A percentile compares a stretch with the other conserved stretches of the same genome.
Conservation (phyloP, 2,329 filamentous ascomycete genomes). For the Colletotrichum ledebouriae region DNA sequence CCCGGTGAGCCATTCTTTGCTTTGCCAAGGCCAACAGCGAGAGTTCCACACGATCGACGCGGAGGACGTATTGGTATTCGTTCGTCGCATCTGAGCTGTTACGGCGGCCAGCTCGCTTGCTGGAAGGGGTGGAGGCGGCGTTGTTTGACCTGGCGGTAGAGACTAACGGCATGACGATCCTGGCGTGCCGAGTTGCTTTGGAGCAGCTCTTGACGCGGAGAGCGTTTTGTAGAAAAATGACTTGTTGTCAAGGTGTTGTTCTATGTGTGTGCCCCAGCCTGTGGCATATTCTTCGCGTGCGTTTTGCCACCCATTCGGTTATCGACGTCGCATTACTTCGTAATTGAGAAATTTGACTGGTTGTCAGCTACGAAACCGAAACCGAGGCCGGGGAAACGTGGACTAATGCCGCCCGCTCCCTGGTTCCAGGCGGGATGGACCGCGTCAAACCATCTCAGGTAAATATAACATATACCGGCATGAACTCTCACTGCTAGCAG, state of each 20-base stretch:
- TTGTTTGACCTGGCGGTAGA: neutral
- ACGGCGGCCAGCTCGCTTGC: neutral
- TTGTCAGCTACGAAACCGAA: constrained; percentile 24
- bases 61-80: constrained; percentile 29
- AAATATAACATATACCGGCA: too few species aligned
- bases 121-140: neutral
- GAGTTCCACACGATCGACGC: neutral
- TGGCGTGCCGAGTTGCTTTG: too few species aligned
- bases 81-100: neutral
- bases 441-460: neutral
- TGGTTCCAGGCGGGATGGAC: constrained; percentile 7
- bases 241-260: neutral
- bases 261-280: constrained; percentile 3
- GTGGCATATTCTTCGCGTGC: neutral
- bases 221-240: neutral
- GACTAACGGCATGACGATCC: neutral
- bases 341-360: constrained; percentile 1
- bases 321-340: neutral
- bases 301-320: neutral
- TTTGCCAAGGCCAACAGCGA: neutral
- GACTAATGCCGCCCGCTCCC: neutral
- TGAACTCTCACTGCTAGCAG: too few species aligned
- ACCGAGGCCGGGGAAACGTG: constrained; percentile 6
- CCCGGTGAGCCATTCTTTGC: neutral
- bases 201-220: neutral